A percentile compares a stretch with the other conserved stretches of the same genome.
Evolutionary conservation across 1,139 yeast genomes (phyloP).

Genomic region (Kodamaea derodonti): DNA sequence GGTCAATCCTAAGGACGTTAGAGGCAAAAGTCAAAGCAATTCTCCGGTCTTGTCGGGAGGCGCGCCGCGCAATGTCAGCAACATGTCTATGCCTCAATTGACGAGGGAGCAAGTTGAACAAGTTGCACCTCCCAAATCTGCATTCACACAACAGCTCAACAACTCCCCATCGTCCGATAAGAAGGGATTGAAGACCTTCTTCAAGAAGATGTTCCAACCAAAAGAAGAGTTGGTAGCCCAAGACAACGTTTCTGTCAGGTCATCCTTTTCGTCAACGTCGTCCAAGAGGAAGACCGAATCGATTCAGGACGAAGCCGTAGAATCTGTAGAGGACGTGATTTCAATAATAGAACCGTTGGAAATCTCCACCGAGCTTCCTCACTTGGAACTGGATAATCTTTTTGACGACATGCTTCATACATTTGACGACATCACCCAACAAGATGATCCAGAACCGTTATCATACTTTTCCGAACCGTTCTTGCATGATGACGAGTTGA

Average conservation of each 20-base stretch:
- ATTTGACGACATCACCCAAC: constrained; percentile 20
- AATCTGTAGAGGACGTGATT: background rate
- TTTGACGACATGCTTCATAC: constrained; percentile 33
- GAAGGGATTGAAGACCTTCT: constrained; percentile 1
- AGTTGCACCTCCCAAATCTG: background rate
- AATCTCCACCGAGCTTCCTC: constrained; percentile 23
- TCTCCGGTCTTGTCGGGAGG: too few relatives aligned
- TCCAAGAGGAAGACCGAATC: background rate
- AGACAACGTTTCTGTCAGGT: background rate
- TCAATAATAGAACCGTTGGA: constrained; percentile 1
- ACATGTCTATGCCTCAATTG: too few relatives aligned
- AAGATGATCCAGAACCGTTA: constrained; percentile 1
- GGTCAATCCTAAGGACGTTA: background rate
- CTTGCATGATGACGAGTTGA: constrained; percentile 43
- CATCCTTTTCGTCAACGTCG: background rate
- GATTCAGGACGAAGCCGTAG: background rate
- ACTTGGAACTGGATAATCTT: constrained; percentile 22
- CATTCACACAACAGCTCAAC: background rate
- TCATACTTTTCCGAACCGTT: constrained; percentile 23
- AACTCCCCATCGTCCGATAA: background rate
- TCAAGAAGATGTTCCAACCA: constrained; percentile 5
- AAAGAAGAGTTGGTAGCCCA: background rate
- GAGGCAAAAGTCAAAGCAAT: too few relatives aligned
- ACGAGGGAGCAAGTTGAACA: background rate
- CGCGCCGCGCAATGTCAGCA: too few relatives aligned